Evolutionary conservation across 176 grass and related monocot species (phyloP), one percentile per base, ranked within the genome.

Genomic region (Eremochloa ophiuroides): DNA sequence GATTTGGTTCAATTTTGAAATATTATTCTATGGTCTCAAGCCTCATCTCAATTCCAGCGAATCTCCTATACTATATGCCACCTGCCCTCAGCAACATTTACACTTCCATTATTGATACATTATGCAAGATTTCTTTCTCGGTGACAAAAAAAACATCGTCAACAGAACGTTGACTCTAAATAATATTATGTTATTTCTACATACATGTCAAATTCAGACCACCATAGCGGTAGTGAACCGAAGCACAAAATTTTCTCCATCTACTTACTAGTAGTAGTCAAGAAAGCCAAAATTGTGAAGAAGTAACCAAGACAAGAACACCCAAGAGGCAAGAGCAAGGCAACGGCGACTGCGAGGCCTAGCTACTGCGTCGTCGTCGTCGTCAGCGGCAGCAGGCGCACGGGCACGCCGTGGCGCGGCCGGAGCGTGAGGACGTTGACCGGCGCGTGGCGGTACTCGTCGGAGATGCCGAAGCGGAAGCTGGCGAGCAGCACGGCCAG

Each of bases 391-490:
- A 83, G 89, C 37, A 98, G 71, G 61, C 93, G 76, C 62, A 98
- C 86, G 35, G 66, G 92, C 16, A 98, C 92, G 30, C 95, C 95
- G 75, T 94, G 82, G 51, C 91, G 90, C 16, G 95, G 92, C 9
- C 85, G 91, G 41, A 98, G 88, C 29, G 95, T 98, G 82, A 98
- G 95, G 29, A 98, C 86, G 76, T 87, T 94, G 2, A 98, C 77
- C 2, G 95, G 95, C 10, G 95, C 95, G 53, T 98, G 95, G 16
- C 92, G 86, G 56, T 98, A 98, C 41, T 91, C 89, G 20, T 94
- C 81, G 16, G 95, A 93, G 41, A 98, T 98, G 20, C 85, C 81
- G 86, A 94, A 98, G 59, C 90, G 85, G 66, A 98, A 98, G 83
- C 26, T 83, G 2, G 92, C 76, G 33, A 98, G 74, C n/a, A 98